phyloP scores from a whole-genome alignment of 2,329 filamentous ascomycete species.

The Diaporthe australafricana region DNA sequence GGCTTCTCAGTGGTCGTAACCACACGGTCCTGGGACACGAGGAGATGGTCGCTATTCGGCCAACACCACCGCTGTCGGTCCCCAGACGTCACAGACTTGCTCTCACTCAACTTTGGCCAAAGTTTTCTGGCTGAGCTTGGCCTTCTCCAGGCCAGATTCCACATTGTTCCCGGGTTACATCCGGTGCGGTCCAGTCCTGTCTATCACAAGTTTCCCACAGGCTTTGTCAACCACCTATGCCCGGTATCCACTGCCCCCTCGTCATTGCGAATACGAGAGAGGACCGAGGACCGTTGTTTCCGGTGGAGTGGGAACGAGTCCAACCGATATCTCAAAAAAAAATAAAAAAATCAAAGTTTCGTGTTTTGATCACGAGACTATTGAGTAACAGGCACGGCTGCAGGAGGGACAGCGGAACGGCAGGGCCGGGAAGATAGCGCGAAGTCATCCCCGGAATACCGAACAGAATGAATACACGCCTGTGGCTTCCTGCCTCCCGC shows the following conservation, averaged over 20 bases:
- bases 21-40: not conserved
- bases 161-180: constrained; percentile 61
- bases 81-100: constrained; percentile 31
- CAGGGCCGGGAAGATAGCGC: not conserved
- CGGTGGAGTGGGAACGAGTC: constrained; percentile 67
- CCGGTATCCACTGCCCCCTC: constrained; percentile 47
- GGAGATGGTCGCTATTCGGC: not conserved
- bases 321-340: constrained; percentile 67
- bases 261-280: constrained; percentile 56
- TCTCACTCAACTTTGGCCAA: constrained; percentile 59
- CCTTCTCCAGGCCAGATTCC: constrained; percentile 58
- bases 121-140: constrained; percentile 61
- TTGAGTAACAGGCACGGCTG: constrained; percentile 66
- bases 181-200: constrained; percentile 51
- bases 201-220: constrained; percentile 53
- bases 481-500: not conserved
- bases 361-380: constrained; percentile 60
- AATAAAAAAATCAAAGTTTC: constrained; percentile 69
- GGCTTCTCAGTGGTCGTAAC: not conserved
- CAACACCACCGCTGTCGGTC: not conserved
- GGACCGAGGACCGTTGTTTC: constrained; percentile 57
- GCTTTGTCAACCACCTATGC: constrained; percentile 59
- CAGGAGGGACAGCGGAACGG: constrained; percentile 59
- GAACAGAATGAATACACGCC: not conserved
- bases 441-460: not conserved